Evolutionary conservation across 306 rosid species (phyloP).

Genomic region (Quercus ilex): DNA sequence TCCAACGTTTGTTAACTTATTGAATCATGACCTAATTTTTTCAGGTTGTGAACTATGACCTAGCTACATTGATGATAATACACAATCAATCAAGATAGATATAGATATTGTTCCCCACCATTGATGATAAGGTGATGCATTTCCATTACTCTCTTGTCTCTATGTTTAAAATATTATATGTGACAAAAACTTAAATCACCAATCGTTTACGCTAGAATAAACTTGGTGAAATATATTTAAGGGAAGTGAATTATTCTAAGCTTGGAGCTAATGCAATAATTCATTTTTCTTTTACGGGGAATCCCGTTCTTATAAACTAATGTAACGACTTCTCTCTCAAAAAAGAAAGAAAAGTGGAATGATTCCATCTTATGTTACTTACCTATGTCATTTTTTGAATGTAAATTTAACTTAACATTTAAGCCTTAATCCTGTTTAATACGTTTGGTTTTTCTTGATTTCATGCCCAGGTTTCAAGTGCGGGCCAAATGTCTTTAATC

Average conservation of each 20-base stretch:
- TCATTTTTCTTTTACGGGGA: too few species aligned
- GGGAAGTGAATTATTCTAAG: neutral
- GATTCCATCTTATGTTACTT: too few species aligned
- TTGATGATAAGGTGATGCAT: neutral
- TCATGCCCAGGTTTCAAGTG: too few species aligned
- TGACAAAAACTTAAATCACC: neutral
- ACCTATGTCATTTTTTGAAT: too few species aligned
- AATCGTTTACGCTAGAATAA: neutral
- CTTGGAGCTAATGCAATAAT: too few species aligned
- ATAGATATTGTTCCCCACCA: neutral
- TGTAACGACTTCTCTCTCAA: too few species aligned
- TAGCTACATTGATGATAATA: neutral
- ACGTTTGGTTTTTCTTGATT: too few species aligned
- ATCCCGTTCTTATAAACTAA: too few species aligned
- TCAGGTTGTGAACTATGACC: slow-evolving; percentile 19
- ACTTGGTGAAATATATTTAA: neutral
- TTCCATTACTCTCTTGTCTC: neutral
- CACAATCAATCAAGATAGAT: neutral
- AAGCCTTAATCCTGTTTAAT: too few species aligned
- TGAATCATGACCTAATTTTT: slow-evolving; percentile 39
- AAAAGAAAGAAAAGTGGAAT: too few species aligned
- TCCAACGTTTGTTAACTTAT: neutral
- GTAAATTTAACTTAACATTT: too few species aligned
- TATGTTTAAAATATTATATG: neutral
- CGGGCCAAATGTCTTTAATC: too few species aligned